Evolutionary conservation across 805 yeast genomes (phyloP).

Genomic region (Komagataella phaffii): DNA sequence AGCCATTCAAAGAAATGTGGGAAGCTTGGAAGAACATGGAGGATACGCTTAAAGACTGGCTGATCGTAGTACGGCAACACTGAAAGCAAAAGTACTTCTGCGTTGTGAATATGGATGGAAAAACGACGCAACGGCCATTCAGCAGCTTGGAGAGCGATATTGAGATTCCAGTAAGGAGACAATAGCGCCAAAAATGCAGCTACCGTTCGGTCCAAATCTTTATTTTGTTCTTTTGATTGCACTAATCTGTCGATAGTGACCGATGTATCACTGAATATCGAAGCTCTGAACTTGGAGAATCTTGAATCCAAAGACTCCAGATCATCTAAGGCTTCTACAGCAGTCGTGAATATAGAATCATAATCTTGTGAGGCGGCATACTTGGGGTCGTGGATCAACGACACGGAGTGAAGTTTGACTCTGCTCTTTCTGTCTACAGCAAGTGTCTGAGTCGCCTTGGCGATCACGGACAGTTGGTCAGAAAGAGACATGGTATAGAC

Average conservation of each 20-base stretch:
- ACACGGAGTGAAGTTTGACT: conserved; percentile 77
- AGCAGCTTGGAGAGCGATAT: conserved; percentile 67
- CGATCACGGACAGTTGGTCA: conserved; percentile 65
- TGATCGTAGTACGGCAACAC: conserved; percentile 70
- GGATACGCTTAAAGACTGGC: conserved; percentile 61
- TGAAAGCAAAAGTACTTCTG: conserved; percentile 59
- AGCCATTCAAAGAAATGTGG: conserved; percentile 78
- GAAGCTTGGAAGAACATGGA: conserved; percentile 55
- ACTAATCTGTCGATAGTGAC: conserved; percentile 69
- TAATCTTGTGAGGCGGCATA: conserved; percentile 92
- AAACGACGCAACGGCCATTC: conserved; percentile 95
- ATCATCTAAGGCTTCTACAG: conserved; percentile 66
- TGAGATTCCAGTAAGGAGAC: conserved; percentile 64
- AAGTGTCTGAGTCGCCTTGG: conserved; percentile 49
- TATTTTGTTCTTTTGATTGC: conserved; percentile 65
- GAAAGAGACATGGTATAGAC: conserved; percentile 38
- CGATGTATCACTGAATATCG: conserved; percentile 77
- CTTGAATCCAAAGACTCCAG: conserved; percentile 61
- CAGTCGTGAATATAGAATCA: conserved; percentile 61
- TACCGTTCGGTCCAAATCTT: conserved; percentile 62
- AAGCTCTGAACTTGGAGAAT: conserved; percentile 51
- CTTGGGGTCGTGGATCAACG: conserved; percentile 74
- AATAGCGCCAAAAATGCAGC: conserved; percentile 59
- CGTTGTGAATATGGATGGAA: conserved; percentile 68
- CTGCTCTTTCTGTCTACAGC: conserved; percentile 79